Percentiles rank a stretch among this genome's conserved stretches.
Conservation (phyloP, 768 basidiomycete genomes). For the Lentinula raphanica region DNA sequence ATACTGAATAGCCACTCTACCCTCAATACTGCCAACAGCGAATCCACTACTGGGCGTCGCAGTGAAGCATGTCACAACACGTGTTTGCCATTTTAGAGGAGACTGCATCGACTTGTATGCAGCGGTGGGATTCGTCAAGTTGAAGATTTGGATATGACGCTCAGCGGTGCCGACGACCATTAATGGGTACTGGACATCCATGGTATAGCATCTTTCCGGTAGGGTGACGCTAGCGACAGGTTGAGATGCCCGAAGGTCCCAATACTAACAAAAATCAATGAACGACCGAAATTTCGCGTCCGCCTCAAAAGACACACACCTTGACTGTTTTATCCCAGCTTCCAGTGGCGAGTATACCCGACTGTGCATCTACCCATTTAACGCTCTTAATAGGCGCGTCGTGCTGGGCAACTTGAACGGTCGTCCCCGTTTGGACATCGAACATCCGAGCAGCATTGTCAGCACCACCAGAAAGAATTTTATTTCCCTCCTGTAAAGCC, state of each 20-base stretch:
- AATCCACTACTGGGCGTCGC: conserved; percentile 63
- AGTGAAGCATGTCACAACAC: conserved; percentile 80
- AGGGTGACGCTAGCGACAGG: conserved; percentile 77
- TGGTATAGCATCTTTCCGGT: conserved; percentile 87
- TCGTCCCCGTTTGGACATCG: conserved; percentile 79
- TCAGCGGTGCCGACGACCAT: conserved; percentile 94
- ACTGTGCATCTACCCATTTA: conserved; percentile 72
- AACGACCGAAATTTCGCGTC: conserved; percentile 1
- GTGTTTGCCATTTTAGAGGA: conserved; percentile 91
- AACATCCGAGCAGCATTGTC: conserved; percentile 96
- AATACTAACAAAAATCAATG: conserved; percentile 57
- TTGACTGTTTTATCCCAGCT: conserved; percentile 98
- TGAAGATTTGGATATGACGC: conserved; percentile 84
- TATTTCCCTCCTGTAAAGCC: conserved; percentile 70
- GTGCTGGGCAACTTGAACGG: conserved; percentile 82
- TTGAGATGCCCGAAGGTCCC: conserved; percentile 77
- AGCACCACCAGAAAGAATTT: conserved; percentile 87
- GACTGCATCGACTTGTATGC: conserved; percentile 81
- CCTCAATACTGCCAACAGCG: conserved; percentile 82
- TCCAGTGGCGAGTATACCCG: conserved; percentile 82
- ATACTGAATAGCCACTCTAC: conserved; percentile 93
- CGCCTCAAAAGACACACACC: conserved; percentile 43
- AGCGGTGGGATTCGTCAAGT: conserved; percentile 75
- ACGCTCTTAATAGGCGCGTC: conserved; percentile 85
- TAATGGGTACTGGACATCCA: conserved; percentile 76